A percentile compares a stretch with the other conserved stretches of the same genome.
These are phyloP conservation scores for Podochytrium sp. DNA, from an alignment of 192 early-diverging fungal genomes.

Conservation along the genomic window DNA sequence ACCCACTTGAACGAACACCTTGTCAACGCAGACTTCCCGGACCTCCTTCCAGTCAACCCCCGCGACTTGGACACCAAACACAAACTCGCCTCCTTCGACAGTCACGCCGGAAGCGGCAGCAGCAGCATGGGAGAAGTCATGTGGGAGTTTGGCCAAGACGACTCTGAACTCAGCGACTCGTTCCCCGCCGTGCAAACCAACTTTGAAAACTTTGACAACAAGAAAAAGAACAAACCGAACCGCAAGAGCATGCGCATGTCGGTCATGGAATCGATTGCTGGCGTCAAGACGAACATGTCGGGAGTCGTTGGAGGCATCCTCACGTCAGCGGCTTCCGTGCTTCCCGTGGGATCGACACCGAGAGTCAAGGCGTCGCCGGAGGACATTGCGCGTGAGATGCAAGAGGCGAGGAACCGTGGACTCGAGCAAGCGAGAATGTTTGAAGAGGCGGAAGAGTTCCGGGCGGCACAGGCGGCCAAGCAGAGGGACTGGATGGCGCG, in stretches of 20 bases:
- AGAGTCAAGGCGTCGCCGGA: conserved; percentile 12
- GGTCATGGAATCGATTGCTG: conserved; percentile 15
- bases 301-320: conserved; percentile 35
- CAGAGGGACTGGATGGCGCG: conserved; percentile 29
- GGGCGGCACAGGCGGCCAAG: conserved; percentile 17
- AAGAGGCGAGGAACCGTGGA: conserved; percentile 22
- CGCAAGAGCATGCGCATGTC: conserved; percentile 27
- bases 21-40: conserved; percentile 12
- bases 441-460: conserved; percentile 27
- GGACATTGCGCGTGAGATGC: conserved; percentile 35
- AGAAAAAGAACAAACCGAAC: background rate
- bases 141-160: conserved; percentile 18
- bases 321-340: background rate
- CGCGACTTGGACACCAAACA: background rate
- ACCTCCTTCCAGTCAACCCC: conserved; percentile 5
- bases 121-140: conserved; percentile 16
- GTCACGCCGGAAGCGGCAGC: background rate
- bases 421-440: conserved; percentile 23
- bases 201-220: background rate
- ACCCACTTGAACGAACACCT: background rate
- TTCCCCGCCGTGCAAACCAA: background rate
- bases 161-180: background rate
- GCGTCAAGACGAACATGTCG: background rate
- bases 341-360: background rate
- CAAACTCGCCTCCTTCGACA: background rate